Conservation (phyloP, 1,284 basidiomycete species). For the Baeospora myosura region DNA sequence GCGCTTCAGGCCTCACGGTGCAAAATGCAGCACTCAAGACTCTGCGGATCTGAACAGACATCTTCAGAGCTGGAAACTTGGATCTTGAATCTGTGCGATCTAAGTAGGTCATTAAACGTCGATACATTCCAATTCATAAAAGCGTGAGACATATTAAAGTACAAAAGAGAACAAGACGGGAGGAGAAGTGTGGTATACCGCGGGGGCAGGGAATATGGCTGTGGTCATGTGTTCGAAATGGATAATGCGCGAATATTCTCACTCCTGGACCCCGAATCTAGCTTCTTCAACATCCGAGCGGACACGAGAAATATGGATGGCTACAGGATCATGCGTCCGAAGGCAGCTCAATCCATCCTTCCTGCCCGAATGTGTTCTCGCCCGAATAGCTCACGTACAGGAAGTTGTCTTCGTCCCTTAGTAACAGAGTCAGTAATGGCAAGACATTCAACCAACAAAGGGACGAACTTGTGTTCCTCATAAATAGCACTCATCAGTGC, state of each 20-base stretch:
- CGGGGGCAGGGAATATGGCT: background rate
- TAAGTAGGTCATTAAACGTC: too few species aligned
- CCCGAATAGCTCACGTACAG: conserved; percentile 95
- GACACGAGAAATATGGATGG: background rate
- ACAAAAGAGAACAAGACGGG: background rate
- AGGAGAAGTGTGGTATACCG: background rate
- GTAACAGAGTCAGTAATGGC: conserved; percentile 16
- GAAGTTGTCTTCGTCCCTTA: conserved; percentile 93
- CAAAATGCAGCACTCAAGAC: too few species aligned
- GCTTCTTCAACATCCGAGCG: background rate
- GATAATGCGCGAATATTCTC: background rate
- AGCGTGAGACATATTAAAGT: conserved; percentile 1
- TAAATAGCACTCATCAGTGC: conserved; percentile 99
- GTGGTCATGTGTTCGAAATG: background rate
- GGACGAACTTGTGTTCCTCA: conserved; percentile 92
- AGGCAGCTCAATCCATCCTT: conserved; percentile 42
- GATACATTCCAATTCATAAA: conserved; percentile 5
- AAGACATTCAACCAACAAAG: conserved; percentile 7
- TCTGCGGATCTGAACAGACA: too few species aligned
- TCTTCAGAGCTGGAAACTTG: too few species aligned
- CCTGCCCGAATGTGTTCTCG: conserved; percentile 87
- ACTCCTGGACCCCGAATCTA: background rate
- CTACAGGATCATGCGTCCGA: conserved; percentile 32
- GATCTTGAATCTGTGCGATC: too few species aligned
- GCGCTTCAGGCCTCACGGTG: too few species aligned